Base-by-base conservation (phyloP, 1,139 yeast genomes). In the Geotrichum histeridarum region DNA sequence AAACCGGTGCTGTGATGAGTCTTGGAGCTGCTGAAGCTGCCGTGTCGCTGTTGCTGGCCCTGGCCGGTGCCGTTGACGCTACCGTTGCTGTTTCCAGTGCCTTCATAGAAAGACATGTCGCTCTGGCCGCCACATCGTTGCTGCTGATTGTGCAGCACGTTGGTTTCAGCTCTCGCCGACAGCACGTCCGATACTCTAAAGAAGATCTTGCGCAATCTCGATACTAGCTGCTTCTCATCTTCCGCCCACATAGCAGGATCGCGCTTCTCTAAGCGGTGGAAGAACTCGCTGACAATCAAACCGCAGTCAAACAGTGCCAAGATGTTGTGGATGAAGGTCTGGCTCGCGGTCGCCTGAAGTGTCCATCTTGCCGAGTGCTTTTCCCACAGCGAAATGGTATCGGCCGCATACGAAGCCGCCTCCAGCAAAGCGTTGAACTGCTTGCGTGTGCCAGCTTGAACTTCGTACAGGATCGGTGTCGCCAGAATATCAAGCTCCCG, bases 321-420 rank as follows among this genome's bases (percentile, higher is more conserved):
- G 12, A 68, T 58, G n/a, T 71, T 67, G 54, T 71, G 73, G 51
- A 71, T 63, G 56, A 70, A 71, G 4, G 73, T 69, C 42, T 71
- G 70, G 22, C 63, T 57, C 22, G 67, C 68, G 11, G 70, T 64
- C 6, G 67, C 66, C 52, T 66, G 68, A 45, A 65, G 56, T 5
- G 69, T 66, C 70, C 70, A 66, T 30, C 64, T 61, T 9, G 63
- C 66, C 2, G 70, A 63, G 52, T 71, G 73, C 58, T 71, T 71
- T 49, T 71, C 73, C 70, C 73, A 71, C 54, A 72, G 60, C 8
- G 73, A 69, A 35, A 71, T 64, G 2, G 72, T 67, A 54, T 71
- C 74, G 1, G 73, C 71, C 8, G 73, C 71, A 50, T 68, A 70
- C 4, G 70, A 67, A 1, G 73, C 73, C 12, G 73, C 72, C 54